Evolutionary conservation across 2,329 filamentous ascomycete genomes (phyloP), one percentile per base, ranked within the genome.

Genomic region (Phyllosticta citribraziliensis): DNA sequence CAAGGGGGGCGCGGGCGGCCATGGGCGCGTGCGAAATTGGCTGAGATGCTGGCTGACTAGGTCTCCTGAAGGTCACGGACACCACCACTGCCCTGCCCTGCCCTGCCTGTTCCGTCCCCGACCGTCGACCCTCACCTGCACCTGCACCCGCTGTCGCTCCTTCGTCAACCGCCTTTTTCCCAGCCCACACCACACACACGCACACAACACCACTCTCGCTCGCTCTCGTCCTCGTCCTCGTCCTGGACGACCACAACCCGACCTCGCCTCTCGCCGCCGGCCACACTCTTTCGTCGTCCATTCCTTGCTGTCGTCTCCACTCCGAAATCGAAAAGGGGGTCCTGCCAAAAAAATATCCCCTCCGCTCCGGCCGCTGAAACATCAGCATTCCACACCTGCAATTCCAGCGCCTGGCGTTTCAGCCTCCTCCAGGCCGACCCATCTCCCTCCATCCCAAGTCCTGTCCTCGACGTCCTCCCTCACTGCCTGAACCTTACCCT

Each of bases 391-490:
- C 70, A 69, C 67, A 66, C 63, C 62, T 57, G 61, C 66, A 63
- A 66, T 65, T 69, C 70, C 70, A 69, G 72, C 72, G 65, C 71
- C 65, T 67, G 66, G 70, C 66, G 72, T 74, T 74, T 73, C 72
- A 69, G 68, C 58, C 58, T 56, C 53, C 58, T 53, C 58, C 58
- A 53, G 55, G 58, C 58, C 33, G 33, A 40, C 33, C 33, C 11
- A 40, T 30, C 33, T 40, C 33, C 33, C 33, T 14, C 33, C 11
- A 40, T 40, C 33, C 33, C 33, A 40, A 40, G 33, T 40, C 33
- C 33, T 14, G 33, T 40, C 33, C 33, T 40, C 33, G 33, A 40
- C 33, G 5, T 52, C 51, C n/a, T 52, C 51, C 24, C 51, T 22
- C 51, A 52, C 51, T 20, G 19, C 51, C 51, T 52, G 51, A 52